Evolutionary conservation across 208 protist species (phyloP), one percentile per base, ranked within the genome.

Genomic region (Leishmania tropica): DNA sequence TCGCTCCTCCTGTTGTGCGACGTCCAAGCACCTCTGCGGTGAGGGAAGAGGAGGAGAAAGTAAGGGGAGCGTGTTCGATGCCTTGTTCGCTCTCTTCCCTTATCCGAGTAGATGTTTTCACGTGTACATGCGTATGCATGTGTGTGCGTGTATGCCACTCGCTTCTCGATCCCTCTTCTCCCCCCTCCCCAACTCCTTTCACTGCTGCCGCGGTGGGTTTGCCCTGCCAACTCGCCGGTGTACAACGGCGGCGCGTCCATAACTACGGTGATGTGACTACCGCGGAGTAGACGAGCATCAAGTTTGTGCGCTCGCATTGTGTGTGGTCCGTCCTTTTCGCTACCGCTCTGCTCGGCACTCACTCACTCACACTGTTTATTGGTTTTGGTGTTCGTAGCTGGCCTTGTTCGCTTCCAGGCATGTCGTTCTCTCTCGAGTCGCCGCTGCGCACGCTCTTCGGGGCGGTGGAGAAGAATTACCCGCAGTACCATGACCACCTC

Each of bases 401-500:
- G 13, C 17, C 31, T 68, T 35, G 60, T 15, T 13, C 35, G 28
- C 31, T 35, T 56, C 13, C 53, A 42, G 35, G 47, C 51, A 81
- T 75, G 62, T 45, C 79, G 56, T 67, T 67, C 28, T 73, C 47
- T 58, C 8, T 13, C 28, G 62, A 80, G 60, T 80, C 76, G 0
- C 87, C 76, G 76, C 78, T 92, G 75, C 53, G 75, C 6, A 76
- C 81, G 71, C 83, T 94, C 72, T 90, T 94, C 68, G 58, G n/a
- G 28, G 54, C 80, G 1, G 73, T 92, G 35, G 81, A 87, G 76
- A 82, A 88, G 58, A 91, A 88, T 74, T 93, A 90, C 76, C 92
- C 90, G 35, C 58, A 87, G 56, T 85, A 89, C 68, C 84, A 81
- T 76, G 24, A 79, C 5, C 53, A 83, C 19, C 78, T 95, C 10